Evolutionary conservation across 73 alveolate species (phyloP).

Genomic region (Symbiodinium natans): DNA sequence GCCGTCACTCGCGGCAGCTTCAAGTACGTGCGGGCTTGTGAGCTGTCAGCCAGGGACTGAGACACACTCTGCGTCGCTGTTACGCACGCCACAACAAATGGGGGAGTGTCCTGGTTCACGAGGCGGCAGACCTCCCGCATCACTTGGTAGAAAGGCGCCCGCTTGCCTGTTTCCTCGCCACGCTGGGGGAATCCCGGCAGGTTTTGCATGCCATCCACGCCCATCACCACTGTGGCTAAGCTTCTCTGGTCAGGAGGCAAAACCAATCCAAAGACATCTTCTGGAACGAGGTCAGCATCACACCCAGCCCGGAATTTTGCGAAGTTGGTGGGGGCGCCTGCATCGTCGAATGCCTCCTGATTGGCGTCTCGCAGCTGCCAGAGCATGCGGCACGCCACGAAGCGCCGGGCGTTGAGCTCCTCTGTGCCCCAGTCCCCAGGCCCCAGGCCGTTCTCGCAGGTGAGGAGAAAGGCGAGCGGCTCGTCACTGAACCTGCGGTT

Average conservation of each 20-base stretch:
- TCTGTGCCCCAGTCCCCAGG: constrained; percentile 46
- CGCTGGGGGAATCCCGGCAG: constrained; percentile 43
- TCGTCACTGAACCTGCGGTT: background rate
- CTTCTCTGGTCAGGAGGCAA: background rate
- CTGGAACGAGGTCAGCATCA: background rate
- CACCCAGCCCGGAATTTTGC: constrained; percentile 31
- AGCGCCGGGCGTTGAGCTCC: constrained; percentile 60
- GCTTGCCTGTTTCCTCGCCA: constrained; percentile 10
- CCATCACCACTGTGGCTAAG: constrained; percentile 18
- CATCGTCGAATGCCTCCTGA: background rate
- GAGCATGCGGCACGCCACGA: constrained; percentile 78
- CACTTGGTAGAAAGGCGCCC: constrained; percentile 40
- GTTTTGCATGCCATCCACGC: constrained; percentile 70
- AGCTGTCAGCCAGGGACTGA: constrained; percentile 29
- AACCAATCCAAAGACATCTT: constrained; percentile 12
- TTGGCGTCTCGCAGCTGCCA: constrained; percentile 69
- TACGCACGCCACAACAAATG: constrained; percentile 39
- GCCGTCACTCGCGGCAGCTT: constrained; percentile 32
- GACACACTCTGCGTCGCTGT: constrained; percentile 20
- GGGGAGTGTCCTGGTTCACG: background rate
- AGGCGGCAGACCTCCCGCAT: constrained; percentile 53
- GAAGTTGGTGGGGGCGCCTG: constrained; percentile 14
- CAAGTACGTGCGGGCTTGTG: constrained; percentile 6
- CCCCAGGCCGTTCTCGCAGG: constrained; percentile 54
- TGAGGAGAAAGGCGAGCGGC: constrained; percentile 29